Evolutionary conservation across 2,329 filamentous ascomycete genomes (phyloP).

Genomic region (Hypoxylon sp.): DNA sequence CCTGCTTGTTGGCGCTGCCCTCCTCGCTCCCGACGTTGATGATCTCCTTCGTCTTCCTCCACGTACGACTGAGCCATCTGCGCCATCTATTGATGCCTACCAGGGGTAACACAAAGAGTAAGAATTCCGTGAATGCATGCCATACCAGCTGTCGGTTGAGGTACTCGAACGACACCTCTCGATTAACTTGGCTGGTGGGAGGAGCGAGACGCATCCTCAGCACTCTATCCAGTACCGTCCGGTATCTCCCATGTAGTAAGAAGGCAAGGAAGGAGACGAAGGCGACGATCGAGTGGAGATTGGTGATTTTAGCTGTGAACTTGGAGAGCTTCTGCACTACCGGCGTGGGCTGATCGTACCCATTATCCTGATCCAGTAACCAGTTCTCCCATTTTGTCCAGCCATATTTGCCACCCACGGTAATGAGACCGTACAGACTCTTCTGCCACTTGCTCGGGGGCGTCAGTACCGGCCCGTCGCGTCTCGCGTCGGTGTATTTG

Average conservation of each 20-base stretch:
- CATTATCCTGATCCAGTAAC: conserved; percentile 78
- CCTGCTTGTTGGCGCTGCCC: conserved; percentile 63
- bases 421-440: conserved; percentile 80
- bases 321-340: conserved; percentile 66
- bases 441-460: conserved; percentile 86
- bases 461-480: conserved; percentile 65
- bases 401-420: conserved; percentile 85
- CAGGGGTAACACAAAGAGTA: conserved; percentile 96
- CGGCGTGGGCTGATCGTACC: conserved; percentile 69
- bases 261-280: conserved; percentile 90
- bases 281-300: conserved; percentile 80
- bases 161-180: conserved; percentile 97
- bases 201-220: conserved; percentile 86
- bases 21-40: conserved; percentile 59
- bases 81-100: conserved; percentile 94
- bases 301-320: conserved; percentile 73
- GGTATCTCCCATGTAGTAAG: conserved; percentile 86
- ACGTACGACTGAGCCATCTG: conserved; percentile 85
- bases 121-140: conserved; percentile 99
- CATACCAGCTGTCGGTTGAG: conserved; percentile 97
- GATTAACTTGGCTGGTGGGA: conserved; percentile 81
- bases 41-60: conserved; percentile 78
- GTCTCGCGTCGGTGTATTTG: conserved; percentile 84
- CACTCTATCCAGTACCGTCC: conserved; percentile 86
- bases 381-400: conserved; percentile 94